Evolutionary conservation across 352 stramenopile genomes (phyloP), one percentile per base, ranked within the genome.

Genomic region (Phytophthora sp.): DNA sequence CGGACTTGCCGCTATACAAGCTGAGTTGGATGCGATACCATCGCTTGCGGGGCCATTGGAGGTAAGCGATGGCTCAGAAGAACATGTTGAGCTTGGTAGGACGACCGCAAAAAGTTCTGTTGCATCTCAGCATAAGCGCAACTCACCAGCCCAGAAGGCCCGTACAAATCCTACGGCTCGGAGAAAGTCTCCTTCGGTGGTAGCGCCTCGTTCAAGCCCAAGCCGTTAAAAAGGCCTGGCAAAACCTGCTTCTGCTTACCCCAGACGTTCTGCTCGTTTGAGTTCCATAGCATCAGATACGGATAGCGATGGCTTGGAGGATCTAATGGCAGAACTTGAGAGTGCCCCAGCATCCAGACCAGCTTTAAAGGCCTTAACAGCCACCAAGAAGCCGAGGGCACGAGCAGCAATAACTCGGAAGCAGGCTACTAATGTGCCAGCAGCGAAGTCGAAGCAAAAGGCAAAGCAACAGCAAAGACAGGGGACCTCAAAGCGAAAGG

Each of bases 251-350:
- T 10, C 21, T 11, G 13, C n/a, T 46, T 34, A 23, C 6, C 26
- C 45, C 28, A 54, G 38, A 63, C 60, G 41, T 65, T 70, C 60
- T 54, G 18, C 60, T 57, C 59, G 58, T 39, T 63, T 69, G 26
- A 76, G 54, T 49, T 77, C 66, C 10, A n/a, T 68, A 10, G 61
- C 60, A n/a, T 84, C 77, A 4, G 66, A 72, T 9, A 69, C 63
- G 8, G 75, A 85, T 31, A 88, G 79, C 42, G 74, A 88, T 54
- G 77, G 73, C 7, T 49, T 91, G 4, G 71, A 63, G 5, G 69
- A 88, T 10, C 54, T 91, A 4, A 69, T 85, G 34, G 54, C 69
- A 31, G 80, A 89, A 37, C 63, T 89, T 41, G 55, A 73, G 26
- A 64, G 50, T 38, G 35, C 32, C 17, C 31, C 32, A 34, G 31